phyloP scores from a whole-genome alignment of 306 rosid species.

The Cucumis melo region DNA sequence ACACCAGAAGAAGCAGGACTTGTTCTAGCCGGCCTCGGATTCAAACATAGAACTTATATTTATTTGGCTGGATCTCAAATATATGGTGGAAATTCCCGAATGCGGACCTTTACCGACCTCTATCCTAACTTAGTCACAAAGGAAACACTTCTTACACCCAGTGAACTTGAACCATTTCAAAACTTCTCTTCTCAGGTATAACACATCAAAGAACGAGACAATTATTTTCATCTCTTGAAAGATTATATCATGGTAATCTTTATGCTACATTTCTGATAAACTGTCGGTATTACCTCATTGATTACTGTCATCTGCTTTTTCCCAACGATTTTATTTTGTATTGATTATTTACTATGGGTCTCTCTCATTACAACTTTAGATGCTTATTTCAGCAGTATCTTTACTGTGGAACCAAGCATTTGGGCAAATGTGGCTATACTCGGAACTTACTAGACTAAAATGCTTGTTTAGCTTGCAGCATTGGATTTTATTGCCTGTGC shows the following conservation, averaged over 20 bases:
- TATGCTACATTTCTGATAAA: not conserved
- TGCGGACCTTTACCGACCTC: constrained; percentile 62
- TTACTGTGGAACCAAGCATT: not conserved
- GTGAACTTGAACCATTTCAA: constrained; percentile 68
- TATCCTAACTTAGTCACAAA: constrained; percentile 82
- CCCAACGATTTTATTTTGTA: not conserved
- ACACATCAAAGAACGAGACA: not conserved
- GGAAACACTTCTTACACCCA: constrained; percentile 56
- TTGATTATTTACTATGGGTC: not conserved
- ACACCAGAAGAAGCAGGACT: constrained; percentile 97
- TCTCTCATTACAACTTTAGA: not conserved
- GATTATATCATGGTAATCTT: not conserved
- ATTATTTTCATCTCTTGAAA: not conserved
- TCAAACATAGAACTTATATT: constrained; percentile 49
- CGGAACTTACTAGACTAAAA: not conserved
- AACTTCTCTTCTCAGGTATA: constrained; percentile 84
- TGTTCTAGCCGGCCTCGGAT: constrained; percentile 78
- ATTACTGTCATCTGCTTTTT: not conserved
- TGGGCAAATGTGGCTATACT: not conserved
- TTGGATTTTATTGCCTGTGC: constrained; percentile 89
- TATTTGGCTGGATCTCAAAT: constrained; percentile 83
- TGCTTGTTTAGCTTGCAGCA: constrained; percentile 66
- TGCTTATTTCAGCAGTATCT: not conserved
- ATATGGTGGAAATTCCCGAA: constrained; percentile 63
- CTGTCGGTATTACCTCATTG: not conserved